Percentiles rank a stretch among this genome's conserved stretches.
These are phyloP conservation scores for Gracilaria domingensis DNA, from an alignment of 23 red algal species.

Conservation along the genomic window DNA sequence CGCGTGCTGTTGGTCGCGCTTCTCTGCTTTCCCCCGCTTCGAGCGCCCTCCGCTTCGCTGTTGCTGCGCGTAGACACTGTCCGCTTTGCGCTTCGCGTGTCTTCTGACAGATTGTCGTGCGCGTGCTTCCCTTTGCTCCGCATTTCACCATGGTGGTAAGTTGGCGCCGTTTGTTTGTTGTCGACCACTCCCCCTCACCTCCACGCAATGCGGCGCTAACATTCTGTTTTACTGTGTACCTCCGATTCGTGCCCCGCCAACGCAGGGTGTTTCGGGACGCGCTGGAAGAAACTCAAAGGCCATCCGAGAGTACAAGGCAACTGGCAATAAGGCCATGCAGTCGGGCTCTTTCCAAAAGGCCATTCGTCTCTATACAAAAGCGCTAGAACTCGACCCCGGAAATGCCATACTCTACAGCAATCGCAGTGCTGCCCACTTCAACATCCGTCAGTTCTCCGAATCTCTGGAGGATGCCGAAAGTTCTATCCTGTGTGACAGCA, in stretches of 20 bases:
- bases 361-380: constrained; percentile 76
- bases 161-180: not conserved
- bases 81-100: not conserved
- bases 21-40: not conserved
- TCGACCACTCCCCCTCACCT: not conserved
- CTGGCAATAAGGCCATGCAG: constrained; percentile 86
- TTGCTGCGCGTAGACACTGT: not conserved
- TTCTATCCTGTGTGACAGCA: constrained; percentile 72
- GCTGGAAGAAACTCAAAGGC: constrained; percentile 65
- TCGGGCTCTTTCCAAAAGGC: constrained; percentile 80
- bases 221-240: not conserved
- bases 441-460: constrained; percentile 75
- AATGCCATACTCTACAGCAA: constrained; percentile 92
- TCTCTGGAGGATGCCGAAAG: constrained; percentile 91
- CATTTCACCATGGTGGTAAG: constrained; percentile 12
- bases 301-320: constrained; percentile 80
- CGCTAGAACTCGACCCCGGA: constrained; percentile 78
- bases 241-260: not conserved
- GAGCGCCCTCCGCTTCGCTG: not conserved
- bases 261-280: constrained; percentile 53
- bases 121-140: not conserved
- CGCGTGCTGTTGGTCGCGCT: too few species aligned
- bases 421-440: constrained; percentile 88
- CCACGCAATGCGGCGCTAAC: not conserved
- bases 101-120: not conserved